Conservation (phyloP, 2,329 filamentous ascomycete species). For the Ascochyta clinopodiicola region DNA sequence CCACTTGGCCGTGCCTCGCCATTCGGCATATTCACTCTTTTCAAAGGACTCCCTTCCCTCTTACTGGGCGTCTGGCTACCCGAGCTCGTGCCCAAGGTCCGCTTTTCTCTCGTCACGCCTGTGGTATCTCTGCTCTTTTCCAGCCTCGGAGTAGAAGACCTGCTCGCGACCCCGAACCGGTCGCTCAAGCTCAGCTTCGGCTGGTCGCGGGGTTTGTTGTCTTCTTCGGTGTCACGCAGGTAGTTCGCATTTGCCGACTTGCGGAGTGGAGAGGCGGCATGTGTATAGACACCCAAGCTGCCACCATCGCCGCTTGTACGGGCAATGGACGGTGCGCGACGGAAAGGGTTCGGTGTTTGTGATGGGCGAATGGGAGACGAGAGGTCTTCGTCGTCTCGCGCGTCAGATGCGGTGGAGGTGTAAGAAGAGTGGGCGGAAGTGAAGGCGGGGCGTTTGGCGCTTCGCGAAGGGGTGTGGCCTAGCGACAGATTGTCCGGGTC, state of each 20-base stretch:
- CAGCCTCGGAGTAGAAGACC: constrained; percentile 10
- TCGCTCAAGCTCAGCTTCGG: constrained; percentile 13
- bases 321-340: constrained; percentile 59
- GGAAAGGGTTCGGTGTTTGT: constrained; percentile 55
- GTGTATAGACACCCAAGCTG: constrained; percentile 78
- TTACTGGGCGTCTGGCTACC: constrained; percentile 33
- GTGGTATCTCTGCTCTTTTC: constrained; percentile 18
- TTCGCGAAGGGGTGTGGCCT: constrained; percentile 22
- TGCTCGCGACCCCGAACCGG: constrained; percentile 11
- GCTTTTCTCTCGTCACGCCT: constrained; percentile 30
- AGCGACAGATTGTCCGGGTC: constrained; percentile 65
- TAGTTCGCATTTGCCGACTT: constrained; percentile 72
- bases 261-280: constrained; percentile 81
- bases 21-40: constrained; percentile 51
- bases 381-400: constrained; percentile 48
- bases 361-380: constrained; percentile 56
- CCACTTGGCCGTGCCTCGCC: constrained; percentile 28
- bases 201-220: neutral
- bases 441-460: constrained; percentile 27
- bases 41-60: constrained; percentile 52
- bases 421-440: constrained; percentile 43
- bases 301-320: constrained; percentile 69
- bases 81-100: constrained; percentile 14
- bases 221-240: constrained; percentile 38
- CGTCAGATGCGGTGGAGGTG: constrained; percentile 47